A percentile compares a stretch with the other conserved stretches of the same genome.
Conservation (phyloP, 495 filamentous ascomycete genomes). For the Evernia prunastri region DNA sequence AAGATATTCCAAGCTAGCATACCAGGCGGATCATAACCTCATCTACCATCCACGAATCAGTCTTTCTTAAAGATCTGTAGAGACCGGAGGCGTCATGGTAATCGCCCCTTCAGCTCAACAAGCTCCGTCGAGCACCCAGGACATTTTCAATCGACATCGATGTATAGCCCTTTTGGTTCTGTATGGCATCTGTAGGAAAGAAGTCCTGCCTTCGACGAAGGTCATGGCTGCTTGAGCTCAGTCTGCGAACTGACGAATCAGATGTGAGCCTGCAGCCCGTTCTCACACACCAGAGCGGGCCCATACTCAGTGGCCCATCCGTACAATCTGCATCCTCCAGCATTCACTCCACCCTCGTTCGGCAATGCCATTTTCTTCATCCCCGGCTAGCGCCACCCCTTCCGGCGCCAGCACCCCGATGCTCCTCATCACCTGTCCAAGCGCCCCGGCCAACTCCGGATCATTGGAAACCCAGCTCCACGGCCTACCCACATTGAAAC, state of each 20-base stretch:
- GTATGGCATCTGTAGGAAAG: not conserved
- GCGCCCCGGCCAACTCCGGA: constrained; percentile 16
- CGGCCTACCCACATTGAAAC: constrained; percentile 9
- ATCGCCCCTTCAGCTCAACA: too few relatives aligned
- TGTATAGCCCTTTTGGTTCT: too few relatives aligned
- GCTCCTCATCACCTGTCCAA: constrained; percentile 8
- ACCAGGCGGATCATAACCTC: too few relatives aligned
- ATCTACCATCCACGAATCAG: too few relatives aligned
- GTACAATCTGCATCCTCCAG: constrained; percentile 6
- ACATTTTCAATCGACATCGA: not conserved
- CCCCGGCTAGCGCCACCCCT: constrained; percentile 8
- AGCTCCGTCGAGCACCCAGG: too few relatives aligned
- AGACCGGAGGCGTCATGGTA: too few relatives aligned
- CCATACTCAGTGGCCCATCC: not conserved
- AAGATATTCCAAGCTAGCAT: too few relatives aligned
- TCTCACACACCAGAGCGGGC: not conserved
- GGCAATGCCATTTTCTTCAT: constrained; percentile 15
- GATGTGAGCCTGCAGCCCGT: not conserved
- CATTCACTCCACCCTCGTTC: constrained; percentile 24
- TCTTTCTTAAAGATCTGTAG: too few relatives aligned
- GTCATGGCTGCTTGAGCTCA: not conserved
- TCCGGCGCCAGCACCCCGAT: constrained; percentile 12
- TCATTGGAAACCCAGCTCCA: constrained; percentile 17
- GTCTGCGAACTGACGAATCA: not conserved
- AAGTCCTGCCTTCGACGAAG: not conserved